Percentiles rank a stretch among this genome's conserved stretches.
Evolutionary conservation across 768 basidiomycete genomes (phyloP).

Genomic region (Baorangia bicolor): DNA sequence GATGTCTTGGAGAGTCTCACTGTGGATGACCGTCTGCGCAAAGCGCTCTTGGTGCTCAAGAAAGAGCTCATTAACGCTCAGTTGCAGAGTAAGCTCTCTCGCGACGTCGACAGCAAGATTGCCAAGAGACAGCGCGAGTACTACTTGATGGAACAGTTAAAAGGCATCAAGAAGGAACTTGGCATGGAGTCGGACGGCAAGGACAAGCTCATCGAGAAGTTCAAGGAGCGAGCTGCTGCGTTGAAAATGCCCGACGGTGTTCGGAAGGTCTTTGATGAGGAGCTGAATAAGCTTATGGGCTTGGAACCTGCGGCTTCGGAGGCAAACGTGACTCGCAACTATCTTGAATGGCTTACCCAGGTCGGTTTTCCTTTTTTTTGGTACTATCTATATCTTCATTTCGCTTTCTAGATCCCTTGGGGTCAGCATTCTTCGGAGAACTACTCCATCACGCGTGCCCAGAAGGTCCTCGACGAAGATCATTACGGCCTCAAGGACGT

Average conservation of each 20-base stretch:
- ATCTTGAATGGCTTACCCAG: conserved; percentile 91
- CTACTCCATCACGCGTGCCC: conserved; percentile 81
- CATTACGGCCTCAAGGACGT: conserved; percentile 92
- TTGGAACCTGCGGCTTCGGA: conserved; percentile 91
- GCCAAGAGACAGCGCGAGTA: conserved; percentile 93
- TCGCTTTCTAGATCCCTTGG: conserved; percentile 79
- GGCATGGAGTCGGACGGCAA: conserved; percentile 96
- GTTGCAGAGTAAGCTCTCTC: conserved; percentile 85
- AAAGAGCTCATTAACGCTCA: conserved; percentile 98
- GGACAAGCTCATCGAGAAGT: conserved; percentile 91
- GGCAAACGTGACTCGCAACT: conserved; percentile 92
- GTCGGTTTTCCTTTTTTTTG: conserved; percentile 33
- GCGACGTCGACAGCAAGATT: conserved; percentile 93
- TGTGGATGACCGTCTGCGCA: conserved; percentile 86
- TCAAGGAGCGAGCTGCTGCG: conserved; percentile 76
- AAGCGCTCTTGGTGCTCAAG: conserved; percentile 90
- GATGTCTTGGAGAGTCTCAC: conserved; percentile 86
- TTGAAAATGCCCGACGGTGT: conserved; percentile 90
- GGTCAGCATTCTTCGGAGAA: conserved; percentile 93
- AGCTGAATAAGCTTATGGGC: conserved; percentile 83
- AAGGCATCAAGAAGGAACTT: conserved; percentile 94
- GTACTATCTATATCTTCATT: not conserved
- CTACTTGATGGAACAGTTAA: conserved; percentile 95
- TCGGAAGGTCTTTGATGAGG: conserved; percentile 94
- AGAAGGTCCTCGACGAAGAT: conserved; percentile 86